Conservation (phyloP, 306 rosid genomes). For the Macrotyloma uniflorum region DNA sequence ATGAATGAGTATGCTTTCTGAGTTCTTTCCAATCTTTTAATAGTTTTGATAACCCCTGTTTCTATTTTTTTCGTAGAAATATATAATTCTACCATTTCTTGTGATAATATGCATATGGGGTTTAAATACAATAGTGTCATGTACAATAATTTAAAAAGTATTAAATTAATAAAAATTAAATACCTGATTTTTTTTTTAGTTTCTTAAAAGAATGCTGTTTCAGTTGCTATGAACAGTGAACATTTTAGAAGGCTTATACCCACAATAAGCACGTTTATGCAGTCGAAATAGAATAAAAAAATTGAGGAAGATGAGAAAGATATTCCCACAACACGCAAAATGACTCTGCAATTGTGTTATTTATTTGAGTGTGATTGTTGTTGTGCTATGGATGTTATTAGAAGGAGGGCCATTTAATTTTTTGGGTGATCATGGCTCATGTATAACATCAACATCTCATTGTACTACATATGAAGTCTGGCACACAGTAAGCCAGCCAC, state of each 20-base stretch:
- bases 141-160: neutral
- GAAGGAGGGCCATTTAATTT: neutral
- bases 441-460: neutral
- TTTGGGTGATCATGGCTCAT: neutral
- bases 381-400: neutral
- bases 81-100: constrained; percentile 14
- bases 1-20: constrained; percentile 65
- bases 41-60: constrained; percentile 2
- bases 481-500: neutral
- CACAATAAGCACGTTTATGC: neutral
- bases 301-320: neutral
- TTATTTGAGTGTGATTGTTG: neutral
- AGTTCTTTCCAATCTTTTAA: constrained; percentile 14
- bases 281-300: neutral
- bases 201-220: neutral
- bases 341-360: neutral
- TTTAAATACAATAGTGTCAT: neutral
- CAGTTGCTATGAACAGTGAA: neutral
- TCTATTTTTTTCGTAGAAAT: constrained; percentile 16
- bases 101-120: neutral
- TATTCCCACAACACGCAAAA: neutral
- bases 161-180: neutral
- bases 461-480: neutral
- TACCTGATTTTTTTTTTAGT: neutral
- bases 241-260: neutral